Evolutionary conservation across 371 early-diverging fungal genomes (phyloP), one percentile per base, ranked within the genome.

Genomic region (Coemansia sp.): DNA sequence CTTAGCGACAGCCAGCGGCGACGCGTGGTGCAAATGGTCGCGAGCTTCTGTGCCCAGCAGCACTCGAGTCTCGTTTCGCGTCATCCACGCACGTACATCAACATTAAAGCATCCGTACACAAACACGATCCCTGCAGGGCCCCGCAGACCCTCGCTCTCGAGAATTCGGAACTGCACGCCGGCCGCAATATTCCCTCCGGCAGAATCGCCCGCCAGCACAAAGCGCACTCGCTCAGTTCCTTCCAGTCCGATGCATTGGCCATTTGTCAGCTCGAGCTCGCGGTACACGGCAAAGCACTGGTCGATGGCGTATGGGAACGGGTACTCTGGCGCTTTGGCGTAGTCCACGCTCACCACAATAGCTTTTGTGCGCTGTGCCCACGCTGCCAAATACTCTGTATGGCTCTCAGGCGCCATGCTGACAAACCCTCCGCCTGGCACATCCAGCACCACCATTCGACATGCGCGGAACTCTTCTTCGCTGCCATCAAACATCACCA

Each of bases 301-400:
- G 57, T 95, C 89, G 18, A 95, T 79, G 1, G 92, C 94, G 72
- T 88, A 92, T 0, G 98, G 97, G 73, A 91, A 98, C 21, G 98
- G 95, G 64, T 86, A 87, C 80, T 96, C 95, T 18, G 98, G 98
- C 2, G 96, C 94, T 80, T 98, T 98, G 59, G 88, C 91, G 68
- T 97, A 97, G 68, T 98, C 90, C 63, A 98, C 84, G 62, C 90
- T 86, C 27, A 94, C 75, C 1, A 98, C 86, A 2, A 89, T 86
- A 1, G 87, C 71, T 1, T 81, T 80, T 0, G 89, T 89, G 55
- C 82, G 84, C 27, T 82, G 83, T 10, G 91, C 89, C 89, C 89
- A 90, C 1, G 79, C 78, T 55, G 86, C 77, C 26, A 92, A 54
- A 34, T 89, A 86, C 61, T 89, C 89, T 66, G 86, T 86, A 52